Evolutionary conservation across 768 basidiomycete species (phyloP), one percentile per base, ranked within the genome.

Genomic region (Sporobolomyces roseus): DNA sequence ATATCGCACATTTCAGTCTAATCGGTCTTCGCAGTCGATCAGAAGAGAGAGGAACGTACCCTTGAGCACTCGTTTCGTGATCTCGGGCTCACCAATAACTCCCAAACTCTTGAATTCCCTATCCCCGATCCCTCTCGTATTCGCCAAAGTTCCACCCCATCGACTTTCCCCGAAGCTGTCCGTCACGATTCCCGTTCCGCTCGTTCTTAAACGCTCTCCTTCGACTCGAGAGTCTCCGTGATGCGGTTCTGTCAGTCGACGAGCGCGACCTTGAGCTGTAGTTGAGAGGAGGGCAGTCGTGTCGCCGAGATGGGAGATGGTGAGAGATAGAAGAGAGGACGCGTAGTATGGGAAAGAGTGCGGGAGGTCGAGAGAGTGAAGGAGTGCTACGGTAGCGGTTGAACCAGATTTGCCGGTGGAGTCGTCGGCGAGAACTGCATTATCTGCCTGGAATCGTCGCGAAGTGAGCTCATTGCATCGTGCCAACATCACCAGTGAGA

Each of bases 131-230:
- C 90, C 87, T 80, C 94, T 81, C 3, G 94, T 97, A 73, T 97
- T 97, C 35, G 87, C 89, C 38, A 98, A 81, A 5, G 87, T 90
- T 19, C 93, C 94, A 89, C 96, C 94, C 91, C 91, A 94, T 86
- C 93, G 82, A 35, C 87, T 85, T 82, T 98, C 93, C 10, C 94
- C 93, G 75, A 90, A 98, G 8, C 91, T 93, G 77, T 98, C 94
- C 3, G 90, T 90, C 50, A 96, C 89, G 32, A 94, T 79, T 4
- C 89, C 88, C 13, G 88, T 87, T 16, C 92, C 92, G 85, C 92
- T 89, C 61, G 89, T 84, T 36, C 93, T 84, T 61, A 99, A 80
- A 50, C 96, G 83, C 50, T 85, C 86, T 35, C 89, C 85, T 78
- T 99, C 96, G 14, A 90, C 83, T 38, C 86, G 86, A 29, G 90